Evolutionary conservation across 345 rosid species (phyloP).

Genomic region (Heritiera fomes): DNA sequence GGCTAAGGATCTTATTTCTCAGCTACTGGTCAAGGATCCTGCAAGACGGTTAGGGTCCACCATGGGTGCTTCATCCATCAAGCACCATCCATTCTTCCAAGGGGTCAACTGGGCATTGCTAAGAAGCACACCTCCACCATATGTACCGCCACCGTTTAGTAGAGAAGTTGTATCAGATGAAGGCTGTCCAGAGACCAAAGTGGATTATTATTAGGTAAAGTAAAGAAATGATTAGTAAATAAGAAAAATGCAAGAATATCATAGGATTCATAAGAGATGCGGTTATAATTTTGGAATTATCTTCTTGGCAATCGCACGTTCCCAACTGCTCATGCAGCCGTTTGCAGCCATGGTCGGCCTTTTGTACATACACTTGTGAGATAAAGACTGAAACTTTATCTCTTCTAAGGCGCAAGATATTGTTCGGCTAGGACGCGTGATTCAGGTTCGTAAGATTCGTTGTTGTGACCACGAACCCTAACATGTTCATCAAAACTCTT

Average conservation of each 20-base stretch:
- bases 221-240: slow-evolving; percentile 11
- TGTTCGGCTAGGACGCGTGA: not conserved
- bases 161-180: slow-evolving; percentile 64
- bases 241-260: not conserved
- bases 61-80: slow-evolving; percentile 79
- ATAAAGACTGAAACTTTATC: not conserved
- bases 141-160: slow-evolving; percentile 68
- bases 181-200: slow-evolving; percentile 64
- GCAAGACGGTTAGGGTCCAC: slow-evolving; percentile 71
- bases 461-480: not conserved
- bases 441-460: slow-evolving; percentile 2
- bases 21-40: slow-evolving; percentile 75
- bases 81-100: slow-evolving; percentile 78
- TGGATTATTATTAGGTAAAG: slow-evolving; percentile 64
- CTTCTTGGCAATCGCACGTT: not conserved
- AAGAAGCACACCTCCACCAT: slow-evolving; percentile 78
- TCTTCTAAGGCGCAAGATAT: not conserved
- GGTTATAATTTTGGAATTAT: slow-evolving; percentile 7
- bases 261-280: not conserved
- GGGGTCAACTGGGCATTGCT: slow-evolving; percentile 94
- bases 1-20: slow-evolving; percentile 73
- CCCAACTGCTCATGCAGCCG: not conserved
- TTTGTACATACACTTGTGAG: not conserved
- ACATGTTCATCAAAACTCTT: not conserved
- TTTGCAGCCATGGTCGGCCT: not conserved